Base-by-base conservation (phyloP, 768 basidiomycete genomes). In the Boletus rubroflammeus region DNA sequence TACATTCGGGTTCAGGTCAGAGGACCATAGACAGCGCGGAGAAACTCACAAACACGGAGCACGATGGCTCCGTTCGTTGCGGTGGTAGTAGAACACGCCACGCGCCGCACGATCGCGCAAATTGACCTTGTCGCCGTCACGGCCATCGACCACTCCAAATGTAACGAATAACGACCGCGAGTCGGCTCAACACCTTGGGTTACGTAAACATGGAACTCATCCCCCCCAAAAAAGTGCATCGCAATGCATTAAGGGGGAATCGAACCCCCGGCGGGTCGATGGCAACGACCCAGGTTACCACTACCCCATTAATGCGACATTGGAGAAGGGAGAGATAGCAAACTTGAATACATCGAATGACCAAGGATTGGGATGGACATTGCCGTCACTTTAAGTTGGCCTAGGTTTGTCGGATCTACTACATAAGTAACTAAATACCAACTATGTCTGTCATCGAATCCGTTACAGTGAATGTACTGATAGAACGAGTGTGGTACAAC, bases 221-320 rank as follows among this genome's bases (percentile, higher is more conserved):
- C n/a, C n/a, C n/a, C n/a, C n/a, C 11, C 11, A 13, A 21, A 39
- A 44, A 28, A 38, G n/a, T n/a, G n/a, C 5, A 26, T 11, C 1
- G 10, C 21, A 34, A 8, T 64, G 62, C 62, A 63, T 64, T 61
- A 63, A 64, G 62, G 3, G 62, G 84, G 84, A 85, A 86, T 86
- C 82, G 84, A 86, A 86, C 84, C 84, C 84, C 83, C 84, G 85
- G 85, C 85, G 85, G 85, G 83, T 86, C 85, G 84, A 82, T 81
- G 79, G 79, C 80, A 81, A 81, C 79, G 76, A 81, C 79, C 80
- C 78, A 81, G 80, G 79, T 81, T 80, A 81, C 78, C 78, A 79
- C 79, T 81, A 80, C 79, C 78, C 80, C 78, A 81, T 78, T 80
- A 76, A 80, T 80, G 79, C 75, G 25, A 35, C 10, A 17, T 26